Percentiles rank a stretch among this genome's conserved stretches.
phyloP scores from a whole-genome alignment of 805 yeast genomes.

The Lipomyces japonicus region DNA sequence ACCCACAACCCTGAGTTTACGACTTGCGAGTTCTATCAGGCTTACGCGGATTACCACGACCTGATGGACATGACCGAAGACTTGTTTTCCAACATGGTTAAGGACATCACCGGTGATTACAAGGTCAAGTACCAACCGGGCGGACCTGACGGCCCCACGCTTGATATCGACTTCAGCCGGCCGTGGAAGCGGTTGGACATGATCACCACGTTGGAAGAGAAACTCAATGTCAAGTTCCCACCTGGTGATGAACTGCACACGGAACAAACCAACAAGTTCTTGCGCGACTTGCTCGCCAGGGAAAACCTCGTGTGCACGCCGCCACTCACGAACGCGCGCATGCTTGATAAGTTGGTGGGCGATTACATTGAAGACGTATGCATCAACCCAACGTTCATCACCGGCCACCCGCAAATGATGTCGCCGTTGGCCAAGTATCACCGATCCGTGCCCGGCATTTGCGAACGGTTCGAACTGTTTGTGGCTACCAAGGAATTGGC shows the following conservation, averaged over 20 bases:
- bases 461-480: conserved; percentile 97
- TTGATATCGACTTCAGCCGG: conserved; percentile 81
- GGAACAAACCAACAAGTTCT: conserved; percentile 85
- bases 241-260: conserved; percentile 94
- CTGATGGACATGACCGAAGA: conserved; percentile 76
- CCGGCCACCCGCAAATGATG: conserved; percentile 99
- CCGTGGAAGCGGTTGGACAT: conserved; percentile 99
- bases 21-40: conserved; percentile 97
- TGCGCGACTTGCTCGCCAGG: conserved; percentile 72
- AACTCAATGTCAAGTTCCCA: conserved; percentile 84
- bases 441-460: conserved; percentile 85
- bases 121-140: conserved; percentile 86
- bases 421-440: conserved; percentile 97
- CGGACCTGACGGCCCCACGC: conserved; percentile 74
- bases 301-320: conserved; percentile 84
- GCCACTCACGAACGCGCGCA: conserved; percentile 94
- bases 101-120: conserved; percentile 87
- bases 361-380: conserved; percentile 84
- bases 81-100: conserved; percentile 95
- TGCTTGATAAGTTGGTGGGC: conserved; percentile 97
- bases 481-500: conserved; percentile 98
- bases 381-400: conserved; percentile 95
- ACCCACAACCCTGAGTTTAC: conserved; percentile 99
- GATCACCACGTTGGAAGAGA: conserved; percentile 92
- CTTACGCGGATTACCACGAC: conserved; percentile 95